Conservation (phyloP, 2,329 filamentous ascomycete genomes). For the Hymenoscyphus infarciens region DNA sequence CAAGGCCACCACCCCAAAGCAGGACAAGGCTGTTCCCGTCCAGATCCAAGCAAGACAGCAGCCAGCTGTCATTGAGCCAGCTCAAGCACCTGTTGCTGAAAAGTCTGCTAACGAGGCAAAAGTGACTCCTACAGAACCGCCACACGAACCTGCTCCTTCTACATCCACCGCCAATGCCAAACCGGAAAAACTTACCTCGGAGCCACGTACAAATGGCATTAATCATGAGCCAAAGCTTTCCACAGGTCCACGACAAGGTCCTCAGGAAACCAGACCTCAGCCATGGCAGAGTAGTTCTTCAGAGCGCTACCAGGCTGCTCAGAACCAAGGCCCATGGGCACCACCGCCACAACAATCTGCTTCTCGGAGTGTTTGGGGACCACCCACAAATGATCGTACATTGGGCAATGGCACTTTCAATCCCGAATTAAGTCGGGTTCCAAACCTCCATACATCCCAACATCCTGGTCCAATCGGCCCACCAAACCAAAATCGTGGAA, state of each 20-base stretch:
- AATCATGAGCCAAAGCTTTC: conserved; percentile 37
- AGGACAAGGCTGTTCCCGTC: conserved; percentile 41
- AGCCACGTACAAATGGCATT: conserved; percentile 24
- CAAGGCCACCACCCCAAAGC: conserved; percentile 49
- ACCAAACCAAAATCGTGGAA: conserved; percentile 27
- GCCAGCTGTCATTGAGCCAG: conserved; percentile 3
- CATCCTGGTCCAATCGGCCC: conserved; percentile 37
- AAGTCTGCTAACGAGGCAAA: conserved; percentile 16
- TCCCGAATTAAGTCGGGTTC: conserved; percentile 50
- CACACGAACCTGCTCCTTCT: conserved; percentile 12
- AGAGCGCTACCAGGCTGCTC: conserved; percentile 43
- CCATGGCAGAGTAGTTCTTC: conserved; percentile 33
- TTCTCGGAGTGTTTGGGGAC: conserved; percentile 67
- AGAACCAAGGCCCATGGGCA: conserved; percentile 41
- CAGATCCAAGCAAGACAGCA: conserved; percentile 31
- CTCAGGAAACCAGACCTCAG: conserved; percentile 27
- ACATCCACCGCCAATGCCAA: conserved; percentile 14
- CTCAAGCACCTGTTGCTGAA: conserved; percentile 12
- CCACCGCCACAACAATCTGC: conserved; percentile 41
- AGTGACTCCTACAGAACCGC: conserved; percentile 14
- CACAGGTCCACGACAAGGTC: conserved; percentile 20
- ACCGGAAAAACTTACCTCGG: conserved; percentile 11
- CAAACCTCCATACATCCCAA: conserved; percentile 30
- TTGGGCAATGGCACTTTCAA: conserved; percentile 78
- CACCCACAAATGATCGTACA: conserved; percentile 61